Evolutionary conservation across 768 basidiomycete species (phyloP), one percentile per base, ranked within the genome.

Genomic region (Russula emetica): DNA sequence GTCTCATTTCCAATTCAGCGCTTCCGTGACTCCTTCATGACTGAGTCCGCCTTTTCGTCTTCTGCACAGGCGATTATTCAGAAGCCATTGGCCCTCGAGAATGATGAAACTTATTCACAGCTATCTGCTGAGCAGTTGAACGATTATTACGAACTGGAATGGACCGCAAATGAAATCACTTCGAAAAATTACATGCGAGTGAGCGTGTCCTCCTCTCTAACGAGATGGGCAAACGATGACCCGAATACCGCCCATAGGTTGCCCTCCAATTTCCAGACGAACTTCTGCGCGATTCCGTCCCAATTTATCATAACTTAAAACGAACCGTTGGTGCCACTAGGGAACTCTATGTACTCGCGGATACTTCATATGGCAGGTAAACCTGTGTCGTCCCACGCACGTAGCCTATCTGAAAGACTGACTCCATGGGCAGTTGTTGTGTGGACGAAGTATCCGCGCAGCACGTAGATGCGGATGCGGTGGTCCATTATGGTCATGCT

Each of bases 191-290:
- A 85, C 76, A 87, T 86, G 74, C 80, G 89, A 70, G 92, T 93
- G 47, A 55, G 63, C 38, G 8, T 64, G 62, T 84, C 26, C 22
- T 36, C 13, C 13, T 5, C 58, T 50, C n/a, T 10, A 6, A 14
- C 14, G 16, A n/a, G 8, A 44, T 49, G 24, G n/a, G n/a, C 3
- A 45, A 45, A 30, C 16, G 36, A 68, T 38, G 16, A 32, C 55
- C 26, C 24, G 32, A 11, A 30, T 28, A 40, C 49, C 40, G 20
- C 16, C 40, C 24, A 28, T 69, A 94, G 88, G 83, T 94, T 55
- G 92, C 92, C 0, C 81, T 99, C 13, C 97, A 98, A 74, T 98
- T 98, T 69, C 96, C 97, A 0, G 97, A 99, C 73, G 92, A 96
- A 72, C 83, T 98, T 24, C 76, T 99, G 14, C 83, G 83, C 34